Evolutionary conservation across 345 rosid species (phyloP), one percentile per base, ranked within the genome.

Genomic region (Gossypioides kirkii): DNA sequence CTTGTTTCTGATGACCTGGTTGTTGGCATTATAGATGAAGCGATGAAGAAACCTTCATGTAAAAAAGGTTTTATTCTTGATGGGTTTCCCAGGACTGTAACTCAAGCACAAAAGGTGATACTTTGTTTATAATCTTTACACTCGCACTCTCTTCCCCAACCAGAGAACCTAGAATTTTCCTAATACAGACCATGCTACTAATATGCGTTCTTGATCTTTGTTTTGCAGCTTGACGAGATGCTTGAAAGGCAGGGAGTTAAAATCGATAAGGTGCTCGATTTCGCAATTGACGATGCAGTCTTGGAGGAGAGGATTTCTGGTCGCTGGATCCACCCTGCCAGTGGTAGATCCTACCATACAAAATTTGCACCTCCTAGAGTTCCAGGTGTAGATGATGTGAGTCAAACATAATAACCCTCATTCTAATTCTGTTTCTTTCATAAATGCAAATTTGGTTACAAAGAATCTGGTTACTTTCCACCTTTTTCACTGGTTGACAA

Each of bases 261-360:
- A 79, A 67, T 94, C 28, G 94, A 94, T 66, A 92, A 90, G 73
- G 96, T 94, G 67, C 91, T 94, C 17, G 88, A 92, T 70, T 94
- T 94, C 79, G 94, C 94, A 1, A 88, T 94, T 3, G 91, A 89
- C 55, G 98, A 94, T 87, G 84, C 86, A 3, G 86, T 94, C 78
- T 85, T 94, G 82, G 98, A 92, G 88, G 98, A 94, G 79, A 90
- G 98, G 83, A 90, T 94, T 43, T 92, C 98, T 25, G 98, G 98
- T 60, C 91, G 98, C 77, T 94, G 98, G 98, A 87, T 94, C 71
- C 98, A 94, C 75, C 97, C 98, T 79, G 82, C 89, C 11, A 94
- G 98, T 86, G 98, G 98, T 54, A 90, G 98, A 80, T 85, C 91
- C 73, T 94, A 94, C 72, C 98, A 94, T 76, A 85, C 89, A 9